Evolutionary conservation across 192 early-diverging fungal species (phyloP), one percentile per base, ranked within the genome.

Genomic region (Coemansia sp.): DNA sequence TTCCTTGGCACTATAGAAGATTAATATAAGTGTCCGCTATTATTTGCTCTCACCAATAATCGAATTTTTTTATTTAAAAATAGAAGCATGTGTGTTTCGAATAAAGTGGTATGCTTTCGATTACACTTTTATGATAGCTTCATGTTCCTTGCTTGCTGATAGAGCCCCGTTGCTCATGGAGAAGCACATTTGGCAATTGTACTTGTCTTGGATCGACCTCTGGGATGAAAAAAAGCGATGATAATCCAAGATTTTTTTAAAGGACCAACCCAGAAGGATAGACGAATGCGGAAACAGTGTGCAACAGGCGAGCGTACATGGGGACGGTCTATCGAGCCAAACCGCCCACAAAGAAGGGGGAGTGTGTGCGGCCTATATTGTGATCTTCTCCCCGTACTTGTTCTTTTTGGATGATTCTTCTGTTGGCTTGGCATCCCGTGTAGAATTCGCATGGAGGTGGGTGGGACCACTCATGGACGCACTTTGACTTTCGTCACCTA

Each of bases 381-480:
- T 15, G 57, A 34, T 60, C 18, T 18, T 34, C 57, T 60, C 31
- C 31, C 34, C 31, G 15, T 6, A 18, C n/a, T 12, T 11, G 11
- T 31, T 57, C 53, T 31, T 31, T 24, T 52, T 52, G 49, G 49
- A 52, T 11, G 27, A 3, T 31, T 57, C 53, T 57, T 34, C 31
- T 60, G 29, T 36, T 18, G 57, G 29, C 57, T 60, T 60, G 57
- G 57, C 53, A 13, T 50, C 47, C 20, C 20, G n/a, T 50, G 47
- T 22, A 50, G 47, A 31, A 31, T 15, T 31, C 0, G 27, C 11
- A 27, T 6, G 22, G 53, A 29, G 53, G 27, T 31, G 2, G 15
- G 53, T 57, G 53, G 53, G 53, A 57, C 53, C 53, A 57, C n/a
- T 31, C 53, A 52, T 22, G 20, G n/a, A 22, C 20, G n/a, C 49